phyloP scores from a whole-genome alignment of 345 rosid genomes.

The Stellera chamaejasme region DNA sequence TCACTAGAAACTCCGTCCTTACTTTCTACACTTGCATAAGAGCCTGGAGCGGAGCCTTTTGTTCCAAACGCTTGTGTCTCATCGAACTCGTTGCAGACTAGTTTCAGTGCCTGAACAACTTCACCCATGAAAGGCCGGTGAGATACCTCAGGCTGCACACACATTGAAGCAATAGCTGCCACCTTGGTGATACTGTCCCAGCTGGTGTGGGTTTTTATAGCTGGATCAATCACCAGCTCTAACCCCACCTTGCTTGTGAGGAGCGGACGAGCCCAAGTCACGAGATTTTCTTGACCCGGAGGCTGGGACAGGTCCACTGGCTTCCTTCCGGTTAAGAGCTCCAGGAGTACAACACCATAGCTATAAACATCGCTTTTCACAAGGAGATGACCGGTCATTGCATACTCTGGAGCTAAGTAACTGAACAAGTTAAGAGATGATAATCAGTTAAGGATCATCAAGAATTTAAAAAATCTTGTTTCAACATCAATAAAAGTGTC shows the following conservation, averaged over 20 bases:
- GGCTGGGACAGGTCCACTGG: conserved; percentile 66
- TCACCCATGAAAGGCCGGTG: conserved; percentile 70
- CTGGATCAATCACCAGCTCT: conserved; percentile 38
- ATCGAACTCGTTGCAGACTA: conserved; percentile 49
- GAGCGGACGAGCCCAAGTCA: conserved; percentile 54
- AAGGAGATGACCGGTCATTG: conserved; percentile 71
- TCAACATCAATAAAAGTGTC: background rate
- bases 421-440: conserved; percentile 18
- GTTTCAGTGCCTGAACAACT: conserved; percentile 66
- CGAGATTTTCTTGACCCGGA: conserved; percentile 65
- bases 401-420: conserved; percentile 70
- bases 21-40: conserved; percentile 17
- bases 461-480: background rate
- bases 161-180: conserved; percentile 67
- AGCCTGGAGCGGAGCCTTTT: conserved; percentile 13
- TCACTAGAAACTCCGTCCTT: conserved; percentile 21
- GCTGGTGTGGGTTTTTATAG: conserved; percentile 26
- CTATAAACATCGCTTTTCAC: conserved; percentile 76
- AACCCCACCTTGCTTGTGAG: conserved; percentile 45
- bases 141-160: conserved; percentile 60
- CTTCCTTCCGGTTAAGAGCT: conserved; percentile 59
- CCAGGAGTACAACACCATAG: conserved; percentile 74
- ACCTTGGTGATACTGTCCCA: conserved; percentile 45
- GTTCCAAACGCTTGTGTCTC: conserved; percentile 23
- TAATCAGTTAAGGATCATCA: background rate